Base-by-base conservation (phyloP, 2,329 filamentous ascomycete species). In the Aspergillus sp. region DNA sequence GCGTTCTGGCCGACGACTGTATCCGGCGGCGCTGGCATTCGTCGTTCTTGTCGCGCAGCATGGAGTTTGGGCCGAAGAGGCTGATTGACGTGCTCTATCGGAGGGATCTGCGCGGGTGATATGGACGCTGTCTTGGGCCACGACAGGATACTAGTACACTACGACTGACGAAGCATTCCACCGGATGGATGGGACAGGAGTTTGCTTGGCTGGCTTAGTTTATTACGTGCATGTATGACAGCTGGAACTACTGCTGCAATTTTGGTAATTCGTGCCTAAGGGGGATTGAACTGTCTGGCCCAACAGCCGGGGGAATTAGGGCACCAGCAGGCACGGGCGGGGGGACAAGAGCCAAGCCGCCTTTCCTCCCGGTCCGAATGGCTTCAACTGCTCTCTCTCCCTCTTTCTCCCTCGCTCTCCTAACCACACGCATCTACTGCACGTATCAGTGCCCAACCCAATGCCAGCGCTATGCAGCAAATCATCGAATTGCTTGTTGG, bases 1-100 rank as follows among this genome's bases (percentile, higher is more conserved):
- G 93, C 47, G 77, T 83, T 5, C 75, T 96, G 27, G 81, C 93
- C 32, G 89, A 96, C 53, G 86, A 96, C 62, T 85, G 79, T 64
- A 94, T 96, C 67, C 83, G 84, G 60, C 72, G 76, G 40, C 76
- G 75, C 36, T 91, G 85, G 75, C 77, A 75, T 47, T 66, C 56
- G 40, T 55, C 64, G 16, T 66, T 68, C 6, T 59, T 74, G 34
- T 70, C 69, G 28, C 62, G 71, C 52, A 71, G 75, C 32, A 63
- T 79, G 53, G 76, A 80, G 42, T 74, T 75, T 38, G 71, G 71
- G 15, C 74, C 78, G 10, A 77, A 70, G 49, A 68, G 70, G 24
- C 63, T 81, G 40, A 72, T 81, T 43, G 74, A 78, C 41, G 69
- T 80, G 40, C 77, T 81, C 53, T 67, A 74, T 51, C 69, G 75